phyloP scores from a whole-genome alignment of 2,329 filamentous ascomycete species.

The Fusarium sp. region DNA sequence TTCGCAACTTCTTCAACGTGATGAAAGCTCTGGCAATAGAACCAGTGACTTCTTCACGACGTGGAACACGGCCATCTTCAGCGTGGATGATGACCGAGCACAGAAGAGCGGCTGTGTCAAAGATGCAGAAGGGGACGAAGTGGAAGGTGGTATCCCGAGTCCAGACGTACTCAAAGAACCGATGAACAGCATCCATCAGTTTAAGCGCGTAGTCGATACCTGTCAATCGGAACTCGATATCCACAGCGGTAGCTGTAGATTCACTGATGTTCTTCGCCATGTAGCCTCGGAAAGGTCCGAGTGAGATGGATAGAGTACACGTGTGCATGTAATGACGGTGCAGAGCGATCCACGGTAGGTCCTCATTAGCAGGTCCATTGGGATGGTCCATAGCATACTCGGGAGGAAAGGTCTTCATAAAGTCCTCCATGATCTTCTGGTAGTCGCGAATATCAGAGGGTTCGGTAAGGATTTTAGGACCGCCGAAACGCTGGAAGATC shows the following conservation, averaged over 20 bases:
- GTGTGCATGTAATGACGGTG: slow-evolving; percentile 30
- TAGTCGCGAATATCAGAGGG: slow-evolving; percentile 15
- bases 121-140: slow-evolving; percentile 23
- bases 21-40: slow-evolving; percentile 3
- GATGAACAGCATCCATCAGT: slow-evolving; percentile 9
- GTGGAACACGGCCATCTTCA: not conserved
- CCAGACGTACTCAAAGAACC: slow-evolving; percentile 27
- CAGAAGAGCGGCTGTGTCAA: slow-evolving; percentile 14
- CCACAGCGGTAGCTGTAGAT: not conserved
- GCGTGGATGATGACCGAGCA: slow-evolving; percentile 23
- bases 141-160: slow-evolving; percentile 26
- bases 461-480: slow-evolving; percentile 2
- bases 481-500: slow-evolving; percentile 20
- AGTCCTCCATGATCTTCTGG: slow-evolving; percentile 2
- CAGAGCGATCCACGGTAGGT: slow-evolving; percentile 18
- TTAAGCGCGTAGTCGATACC: slow-evolving; percentile 19
- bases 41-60: slow-evolving; percentile 1
- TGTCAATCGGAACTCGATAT: slow-evolving; percentile 8
- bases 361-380: not conserved
- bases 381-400: slow-evolving; percentile 25
- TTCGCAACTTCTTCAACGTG: slow-evolving; percentile 24
- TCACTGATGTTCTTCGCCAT: slow-evolving; percentile 21
- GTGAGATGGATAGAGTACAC: slow-evolving; percentile 14
- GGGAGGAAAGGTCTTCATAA: slow-evolving; percentile 15
- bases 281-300: slow-evolving; percentile 14